phyloP scores from a whole-genome alignment of 495 filamentous ascomycete species.

The Talaromyces wortmannii region DNA sequence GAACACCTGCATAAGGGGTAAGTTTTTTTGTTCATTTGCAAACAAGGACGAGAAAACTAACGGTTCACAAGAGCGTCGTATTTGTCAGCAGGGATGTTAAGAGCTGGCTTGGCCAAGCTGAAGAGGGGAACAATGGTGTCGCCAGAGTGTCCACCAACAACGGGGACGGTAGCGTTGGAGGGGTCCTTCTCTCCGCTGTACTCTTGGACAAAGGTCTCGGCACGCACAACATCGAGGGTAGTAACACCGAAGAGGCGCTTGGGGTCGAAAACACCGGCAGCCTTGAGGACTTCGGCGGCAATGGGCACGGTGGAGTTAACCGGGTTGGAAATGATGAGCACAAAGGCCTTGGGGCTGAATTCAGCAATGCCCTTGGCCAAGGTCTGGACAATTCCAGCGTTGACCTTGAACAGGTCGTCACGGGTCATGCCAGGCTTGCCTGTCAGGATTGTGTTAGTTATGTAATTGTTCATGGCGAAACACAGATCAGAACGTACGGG shows the following conservation, averaged over 20 bases:
- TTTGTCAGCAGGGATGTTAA: slow-evolving; percentile 79
- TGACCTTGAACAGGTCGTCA: slow-evolving; percentile 98
- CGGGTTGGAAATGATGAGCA: slow-evolving; percentile 96
- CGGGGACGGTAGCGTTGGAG: slow-evolving; percentile 74
- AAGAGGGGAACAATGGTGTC: slow-evolving; percentile 97
- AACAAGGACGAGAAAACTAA: slow-evolving; percentile 24
- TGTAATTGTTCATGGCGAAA: not conserved
- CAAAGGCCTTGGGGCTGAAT: slow-evolving; percentile 80
- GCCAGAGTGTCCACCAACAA: slow-evolving; percentile 94
- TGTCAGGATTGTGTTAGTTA: slow-evolving; percentile 24
- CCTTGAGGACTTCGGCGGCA: slow-evolving; percentile 91
- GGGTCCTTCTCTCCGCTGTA: slow-evolving; percentile 77
- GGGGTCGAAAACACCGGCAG: slow-evolving; percentile 84
- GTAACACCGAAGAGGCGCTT: slow-evolving; percentile 96
- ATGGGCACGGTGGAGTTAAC: slow-evolving; percentile 99
- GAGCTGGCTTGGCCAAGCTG: slow-evolving; percentile 75
- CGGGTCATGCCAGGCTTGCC: slow-evolving; percentile 99
- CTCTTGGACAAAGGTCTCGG: slow-evolving; percentile 90
- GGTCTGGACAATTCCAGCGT: slow-evolving; percentile 87
- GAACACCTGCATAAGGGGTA: slow-evolving; percentile 53
- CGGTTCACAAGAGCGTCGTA: slow-evolving; percentile 82
- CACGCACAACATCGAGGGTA: slow-evolving; percentile 94
- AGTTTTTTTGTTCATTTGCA: not conserved
- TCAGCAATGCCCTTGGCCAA: slow-evolving; percentile 81
- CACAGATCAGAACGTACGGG: slow-evolving; percentile 53